Evolutionary conservation across 495 filamentous ascomycete species (phyloP).

Genomic region (Sordaria brevicollis): DNA sequence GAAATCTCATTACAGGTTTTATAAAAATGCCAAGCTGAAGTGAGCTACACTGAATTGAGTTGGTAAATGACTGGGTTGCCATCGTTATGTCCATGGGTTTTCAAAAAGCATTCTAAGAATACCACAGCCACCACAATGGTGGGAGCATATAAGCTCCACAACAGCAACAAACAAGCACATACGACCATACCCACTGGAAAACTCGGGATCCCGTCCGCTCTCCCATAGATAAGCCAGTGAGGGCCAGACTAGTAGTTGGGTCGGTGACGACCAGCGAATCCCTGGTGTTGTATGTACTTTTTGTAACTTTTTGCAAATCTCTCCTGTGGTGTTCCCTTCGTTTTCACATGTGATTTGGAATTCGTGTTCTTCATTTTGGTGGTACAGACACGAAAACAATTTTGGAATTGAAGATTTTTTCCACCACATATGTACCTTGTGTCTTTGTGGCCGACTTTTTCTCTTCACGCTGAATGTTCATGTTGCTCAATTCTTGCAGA

Average conservation of each 20-base stretch:
- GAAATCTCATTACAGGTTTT: too few relatives aligned
- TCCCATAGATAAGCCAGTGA: slow-evolving; percentile 32
- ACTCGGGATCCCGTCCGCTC: slow-evolving; percentile 44
- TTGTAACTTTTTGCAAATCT: background rate
- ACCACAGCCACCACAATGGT: too few relatives aligned
- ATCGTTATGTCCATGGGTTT: too few relatives aligned
- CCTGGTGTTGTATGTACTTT: slow-evolving; percentile 26
- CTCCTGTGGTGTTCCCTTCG: background rate
- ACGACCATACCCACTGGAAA: slow-evolving; percentile 12
- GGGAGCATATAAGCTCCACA: background rate
- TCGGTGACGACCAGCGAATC: slow-evolving; percentile 25
- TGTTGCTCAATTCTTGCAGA: background rate
- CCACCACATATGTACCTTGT: too few relatives aligned
- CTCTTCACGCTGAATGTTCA: background rate
- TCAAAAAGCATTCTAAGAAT: background rate
- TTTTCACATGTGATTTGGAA: too few relatives aligned
- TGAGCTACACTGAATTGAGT: too few relatives aligned
- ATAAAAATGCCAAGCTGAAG: too few relatives aligned
- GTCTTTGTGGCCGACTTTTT: too few relatives aligned
- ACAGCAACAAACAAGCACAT: background rate
- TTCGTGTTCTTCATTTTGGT: too few relatives aligned
- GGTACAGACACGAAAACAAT: too few relatives aligned
- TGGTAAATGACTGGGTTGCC: too few relatives aligned
- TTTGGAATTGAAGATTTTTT: too few relatives aligned
- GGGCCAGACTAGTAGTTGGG: slow-evolving; percentile 20